These are phyloP conservation scores for Penicillium nordicum DNA, from an alignment of 2,329 filamentous ascomycete species.

Conservation along the genomic window DNA sequence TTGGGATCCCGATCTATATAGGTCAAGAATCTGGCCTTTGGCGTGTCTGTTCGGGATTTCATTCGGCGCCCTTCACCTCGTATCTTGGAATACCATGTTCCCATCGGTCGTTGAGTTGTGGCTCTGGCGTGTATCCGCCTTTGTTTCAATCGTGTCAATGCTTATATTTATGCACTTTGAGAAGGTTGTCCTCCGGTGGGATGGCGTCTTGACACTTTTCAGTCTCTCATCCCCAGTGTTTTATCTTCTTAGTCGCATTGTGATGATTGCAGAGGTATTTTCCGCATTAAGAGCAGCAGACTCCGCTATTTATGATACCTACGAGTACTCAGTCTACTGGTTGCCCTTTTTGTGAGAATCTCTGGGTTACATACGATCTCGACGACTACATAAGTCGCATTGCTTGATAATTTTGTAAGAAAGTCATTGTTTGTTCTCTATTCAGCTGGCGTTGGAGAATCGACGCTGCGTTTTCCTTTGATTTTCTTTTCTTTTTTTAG, in stretches of 20 bases:
- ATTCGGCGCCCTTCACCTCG: not conserved
- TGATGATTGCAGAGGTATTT: conserved; percentile 3
- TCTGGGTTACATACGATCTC: not conserved
- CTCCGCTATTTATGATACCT: not conserved
- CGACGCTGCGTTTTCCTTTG: not conserved
- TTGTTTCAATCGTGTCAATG: not conserved
- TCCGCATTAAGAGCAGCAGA: not conserved
- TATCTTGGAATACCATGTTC: not conserved
- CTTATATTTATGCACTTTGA: conserved; percentile 5
- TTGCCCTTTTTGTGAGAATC: not conserved
- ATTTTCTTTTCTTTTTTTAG: not conserved
- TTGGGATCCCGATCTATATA: not conserved
- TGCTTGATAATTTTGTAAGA: not conserved
- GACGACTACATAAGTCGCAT: not conserved
- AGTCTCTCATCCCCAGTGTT: not conserved
- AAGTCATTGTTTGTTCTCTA: not conserved
- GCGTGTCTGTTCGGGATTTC: not conserved
- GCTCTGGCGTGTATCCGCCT: not conserved
- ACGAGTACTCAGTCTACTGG: not conserved
- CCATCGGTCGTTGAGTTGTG: not conserved
- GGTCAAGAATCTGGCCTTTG: not conserved
- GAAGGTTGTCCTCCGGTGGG: not conserved
- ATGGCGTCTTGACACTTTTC: not conserved
- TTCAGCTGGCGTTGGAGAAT: not conserved
- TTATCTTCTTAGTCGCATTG: not conserved